These are phyloP conservation scores for Lipomyces sp. DNA, from an alignment of 805 yeast genomes.

Conservation along the genomic window DNA sequence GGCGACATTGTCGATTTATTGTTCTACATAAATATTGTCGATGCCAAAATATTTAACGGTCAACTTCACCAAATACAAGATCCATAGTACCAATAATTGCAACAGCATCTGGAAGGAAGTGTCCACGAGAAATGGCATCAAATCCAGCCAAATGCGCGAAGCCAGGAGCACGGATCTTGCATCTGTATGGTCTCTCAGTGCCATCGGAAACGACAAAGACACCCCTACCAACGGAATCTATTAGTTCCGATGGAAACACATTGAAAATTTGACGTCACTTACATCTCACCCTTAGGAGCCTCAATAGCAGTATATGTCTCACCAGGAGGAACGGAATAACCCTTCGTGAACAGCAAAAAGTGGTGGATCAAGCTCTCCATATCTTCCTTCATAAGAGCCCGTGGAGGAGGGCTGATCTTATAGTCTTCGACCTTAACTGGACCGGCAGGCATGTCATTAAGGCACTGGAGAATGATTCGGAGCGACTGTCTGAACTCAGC, in stretches of 20 bases:
- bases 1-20: not conserved
- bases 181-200: conserved; percentile 85
- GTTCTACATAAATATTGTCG: not conserved
- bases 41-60: conserved; percentile 57
- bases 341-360: conserved; percentile 84
- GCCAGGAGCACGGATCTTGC: conserved; percentile 94
- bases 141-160: conserved; percentile 89
- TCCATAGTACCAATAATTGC: conserved; percentile 96
- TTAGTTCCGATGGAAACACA: not conserved
- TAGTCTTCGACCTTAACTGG: conserved; percentile 90
- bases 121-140: conserved; percentile 84
- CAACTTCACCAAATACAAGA: conserved; percentile 92
- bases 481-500: conserved; percentile 89
- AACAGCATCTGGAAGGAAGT: conserved; percentile 87
- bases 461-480: conserved; percentile 87
- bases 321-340: conserved; percentile 86
- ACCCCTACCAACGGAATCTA: conserved; percentile 47
- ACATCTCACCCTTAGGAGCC: conserved; percentile 94
- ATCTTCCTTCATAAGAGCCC: conserved; percentile 82
- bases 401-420: conserved; percentile 82
- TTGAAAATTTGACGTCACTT: not conserved
- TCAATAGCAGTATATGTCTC: conserved; percentile 90
- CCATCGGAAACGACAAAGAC: conserved; percentile 89
- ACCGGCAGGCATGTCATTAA: conserved; percentile 89
- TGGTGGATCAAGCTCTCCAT: conserved; percentile 93